phyloP scores from a whole-genome alignment of 2,329 filamentous ascomycete genomes.

The Colletotrichum agaves region DNA sequence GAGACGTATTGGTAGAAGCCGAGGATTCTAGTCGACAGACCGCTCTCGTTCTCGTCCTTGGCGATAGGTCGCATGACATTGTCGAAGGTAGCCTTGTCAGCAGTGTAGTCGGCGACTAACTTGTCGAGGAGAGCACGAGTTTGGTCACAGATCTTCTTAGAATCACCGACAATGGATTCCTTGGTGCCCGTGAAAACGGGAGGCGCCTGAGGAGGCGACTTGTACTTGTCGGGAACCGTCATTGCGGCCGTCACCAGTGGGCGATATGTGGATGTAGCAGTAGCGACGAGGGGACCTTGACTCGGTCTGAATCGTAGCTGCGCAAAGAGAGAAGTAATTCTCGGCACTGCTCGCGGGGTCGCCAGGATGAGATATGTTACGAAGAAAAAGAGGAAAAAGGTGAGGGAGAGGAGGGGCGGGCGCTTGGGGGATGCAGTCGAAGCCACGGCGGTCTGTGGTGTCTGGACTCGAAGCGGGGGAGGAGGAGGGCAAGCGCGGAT shows the following conservation, averaged over 20 bases:
- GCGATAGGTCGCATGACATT: slow-evolving; percentile 74
- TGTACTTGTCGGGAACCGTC: slow-evolving; percentile 71
- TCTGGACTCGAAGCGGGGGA: slow-evolving; percentile 33
- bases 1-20: slow-evolving; percentile 86
- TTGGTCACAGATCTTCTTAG: slow-evolving; percentile 71
- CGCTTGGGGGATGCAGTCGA: slow-evolving; percentile 40
- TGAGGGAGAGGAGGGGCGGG: slow-evolving; percentile 53
- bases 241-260: slow-evolving; percentile 65
- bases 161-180: slow-evolving; percentile 73
- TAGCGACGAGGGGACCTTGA: slow-evolving; percentile 40
- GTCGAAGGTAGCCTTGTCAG: slow-evolving; percentile 63
- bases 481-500: slow-evolving; percentile 10
- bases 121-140: slow-evolving; percentile 74
- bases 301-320: slow-evolving; percentile 59
- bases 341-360: slow-evolving; percentile 66
- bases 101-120: slow-evolving; percentile 70
- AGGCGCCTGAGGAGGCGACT: slow-evolving; percentile 80
- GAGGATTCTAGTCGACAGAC: slow-evolving; percentile 71
- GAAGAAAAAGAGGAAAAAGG: slow-evolving; percentile 67
- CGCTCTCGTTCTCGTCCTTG: slow-evolving; percentile 74
- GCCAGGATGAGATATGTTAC: slow-evolving; percentile 72
- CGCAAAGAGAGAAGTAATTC: slow-evolving; percentile 67
- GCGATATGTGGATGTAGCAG: slow-evolving; percentile 43
- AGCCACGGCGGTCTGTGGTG: slow-evolving; percentile 48
- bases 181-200: slow-evolving; percentile 82